Base-by-base conservation (phyloP, 192 early-diverging fungal species). In the Mortierella claussenii region DNA sequence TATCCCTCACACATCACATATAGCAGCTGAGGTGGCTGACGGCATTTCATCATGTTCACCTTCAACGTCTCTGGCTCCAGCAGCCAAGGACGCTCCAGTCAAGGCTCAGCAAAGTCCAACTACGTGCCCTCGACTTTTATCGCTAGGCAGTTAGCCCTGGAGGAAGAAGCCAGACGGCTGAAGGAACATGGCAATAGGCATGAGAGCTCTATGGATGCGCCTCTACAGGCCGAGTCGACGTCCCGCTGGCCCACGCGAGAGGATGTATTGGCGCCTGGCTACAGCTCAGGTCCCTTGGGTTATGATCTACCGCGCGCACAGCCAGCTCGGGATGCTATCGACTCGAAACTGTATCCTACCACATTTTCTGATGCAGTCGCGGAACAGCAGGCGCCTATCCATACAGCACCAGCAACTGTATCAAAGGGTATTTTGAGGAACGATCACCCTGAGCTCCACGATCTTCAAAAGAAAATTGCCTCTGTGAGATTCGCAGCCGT, bases 61-160 rank as follows among this genome's bases (percentile, higher is more conserved):
- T 74, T 74, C 56, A 60, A 47, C 43, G 63, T 55, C 15, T 66
- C 56, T 51, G 62, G 59, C 30, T 60, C 61, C 5, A 44, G 44
- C 30, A 57, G 42, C 26, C 56, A 69, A 15, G 49, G 57, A 26
- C 47, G 57, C 53, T 60, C 58, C 9, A 60, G 30, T 33, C 34
- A 34, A 36, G 17, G 48, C 17, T 50, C 59, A 8, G 20, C 33
- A 49, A 59, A 64, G 36, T n/a, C 50, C 5, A 32, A 56, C 20
- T 76, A 67, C 18, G 59, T 76, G 23, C 73, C 73, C 15, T 76
- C 73, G 36, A 24, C 58, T 12, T 67, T 40, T 15, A 76, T 76
- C 21, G 58, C 50, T 40, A 65, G 62, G 18, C 54, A 54, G 36
- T 36, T 76, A 5, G 58, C 59, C 2, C 28, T 46, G 13, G 61